These are phyloP conservation scores for Phytophthora sp. DNA, from an alignment of 352 stramenopile species.

Conservation along the genomic window DNA sequence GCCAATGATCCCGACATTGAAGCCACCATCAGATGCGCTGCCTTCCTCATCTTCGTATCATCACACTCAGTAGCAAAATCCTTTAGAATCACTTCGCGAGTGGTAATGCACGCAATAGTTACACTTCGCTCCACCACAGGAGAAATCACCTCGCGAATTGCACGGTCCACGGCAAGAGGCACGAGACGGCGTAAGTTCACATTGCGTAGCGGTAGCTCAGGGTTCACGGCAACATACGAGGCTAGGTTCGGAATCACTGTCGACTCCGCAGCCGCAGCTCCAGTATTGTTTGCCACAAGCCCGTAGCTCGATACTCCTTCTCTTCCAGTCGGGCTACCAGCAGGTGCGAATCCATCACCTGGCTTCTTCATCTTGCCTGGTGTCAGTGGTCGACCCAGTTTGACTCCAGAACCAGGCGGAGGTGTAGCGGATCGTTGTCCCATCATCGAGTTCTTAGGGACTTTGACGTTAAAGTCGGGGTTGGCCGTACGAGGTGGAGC, in stretches of 20 bases:
- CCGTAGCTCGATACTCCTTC: constrained; percentile 39
- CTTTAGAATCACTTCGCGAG: constrained; percentile 97
- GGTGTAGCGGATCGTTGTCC: constrained; percentile 61
- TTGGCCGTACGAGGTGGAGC: constrained; percentile 95
- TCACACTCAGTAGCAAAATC: constrained; percentile 98
- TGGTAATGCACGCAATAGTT: constrained; percentile 99
- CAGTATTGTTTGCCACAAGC: constrained; percentile 35
- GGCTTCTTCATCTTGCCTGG: constrained; percentile 66
- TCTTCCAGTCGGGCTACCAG: constrained; percentile 57
- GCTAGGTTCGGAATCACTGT: constrained; percentile 99
- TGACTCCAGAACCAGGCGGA: constrained; percentile 52
- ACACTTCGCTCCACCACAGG: constrained; percentile 98
- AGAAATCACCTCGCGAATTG: constrained; percentile 99
- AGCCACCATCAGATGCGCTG: constrained; percentile 97
- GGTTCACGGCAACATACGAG: constrained; percentile 98
- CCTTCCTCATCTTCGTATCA: constrained; percentile 97
- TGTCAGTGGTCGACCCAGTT: constrained; percentile 62
- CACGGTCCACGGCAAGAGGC: constrained; percentile 96
- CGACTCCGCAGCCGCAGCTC: constrained; percentile 74
- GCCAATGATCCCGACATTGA: constrained; percentile 98
- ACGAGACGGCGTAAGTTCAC: constrained; percentile 96
- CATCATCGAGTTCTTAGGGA: constrained; percentile 54
- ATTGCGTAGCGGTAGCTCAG: constrained; percentile 93
- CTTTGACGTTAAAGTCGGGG: constrained; percentile 99
- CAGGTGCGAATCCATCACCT: constrained; percentile 55